Evolutionary conservation across 148 eudicot genomes (phyloP), one percentile per base, ranked within the genome.

Genomic region (Camellia lanceoleosa): DNA sequence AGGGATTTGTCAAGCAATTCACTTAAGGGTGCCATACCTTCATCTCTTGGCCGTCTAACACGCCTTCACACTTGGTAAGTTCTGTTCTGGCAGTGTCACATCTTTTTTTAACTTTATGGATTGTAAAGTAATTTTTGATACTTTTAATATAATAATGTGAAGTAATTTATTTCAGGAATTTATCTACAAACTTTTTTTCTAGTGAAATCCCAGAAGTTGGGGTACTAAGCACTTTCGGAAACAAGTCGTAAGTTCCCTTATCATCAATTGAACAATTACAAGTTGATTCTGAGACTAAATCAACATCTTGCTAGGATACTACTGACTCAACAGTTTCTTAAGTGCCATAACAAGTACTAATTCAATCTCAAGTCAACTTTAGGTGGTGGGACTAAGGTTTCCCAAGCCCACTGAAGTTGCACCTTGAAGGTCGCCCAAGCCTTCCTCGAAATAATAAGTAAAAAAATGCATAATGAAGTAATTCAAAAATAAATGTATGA

Each of bases 1-100:
- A 96, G 99, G 85, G 99, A 96, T 86, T 82, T 96, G 78, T 96
- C 98, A 71, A 91, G 98, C 86, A 93, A 96, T 85, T 87, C 90
- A 46, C 87, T 93, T 80, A 90, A 87, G 75, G 99, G 99, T 79
- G 89, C 98, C 55, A 91, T 93, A 85, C 99, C 99, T 19, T 89
- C 99, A 46, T 92, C 99, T 65, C 88, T 93, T 59, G 99, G 95
- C 41, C 98, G 88, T 68, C 91, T 96, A 52, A 89, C 87, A 49
- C 90, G 86, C 81, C 95, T 96, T 20, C 89, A 83, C 59, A 87
- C 84, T 80, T 47, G 93, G 98, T 96, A 89, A 85, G 98, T 90
- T 67, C 47, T n/a, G n/a, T n/a, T n/a, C n/a, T n/a, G 41, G 65
- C n/a, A 43, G 3, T 71, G n/a, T 18, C 7, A 19, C 18, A 5